Evolutionary conservation across 192 early-diverging fungal genomes (phyloP).

Genomic region (Mortierella alpina): DNA sequence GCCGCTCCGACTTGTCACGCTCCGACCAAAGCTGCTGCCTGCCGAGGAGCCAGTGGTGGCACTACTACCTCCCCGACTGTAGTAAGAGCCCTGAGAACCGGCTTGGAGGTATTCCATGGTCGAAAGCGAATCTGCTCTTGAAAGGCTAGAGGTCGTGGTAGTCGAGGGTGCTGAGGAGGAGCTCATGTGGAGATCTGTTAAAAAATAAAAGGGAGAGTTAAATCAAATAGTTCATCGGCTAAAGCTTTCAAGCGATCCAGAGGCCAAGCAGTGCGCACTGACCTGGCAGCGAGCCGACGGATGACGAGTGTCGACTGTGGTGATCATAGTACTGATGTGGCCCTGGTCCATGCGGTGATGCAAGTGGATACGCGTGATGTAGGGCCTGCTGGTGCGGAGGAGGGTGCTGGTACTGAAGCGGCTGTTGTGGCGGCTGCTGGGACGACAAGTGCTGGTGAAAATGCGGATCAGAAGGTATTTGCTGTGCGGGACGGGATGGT

Average conservation of each 20-base stretch:
- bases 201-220: background rate
- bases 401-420: background rate
- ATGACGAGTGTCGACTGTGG: constrained; percentile 34
- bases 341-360: constrained; percentile 6
- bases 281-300: constrained; percentile 40
- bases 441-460: constrained; percentile 6
- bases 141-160: constrained; percentile 39
- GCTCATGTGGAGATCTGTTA: constrained; percentile 44
- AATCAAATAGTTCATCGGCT: background rate
- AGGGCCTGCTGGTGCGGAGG: background rate
- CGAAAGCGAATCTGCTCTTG: constrained; percentile 46
- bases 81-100: background rate
- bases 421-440: background rate
- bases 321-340: constrained; percentile 21
- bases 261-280: background rate
- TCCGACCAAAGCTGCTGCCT: constrained; percentile 30
- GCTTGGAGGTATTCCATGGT: constrained; percentile 43
- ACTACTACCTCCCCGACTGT: constrained; percentile 11
- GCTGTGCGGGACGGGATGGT: background rate
- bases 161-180: constrained; percentile 43
- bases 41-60: constrained; percentile 28
- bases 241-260: background rate
- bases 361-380: background rate
- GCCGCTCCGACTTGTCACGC: constrained; percentile 3
- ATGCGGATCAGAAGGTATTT: constrained; percentile 8